Percentiles rank a stretch among this genome's conserved stretches.
Evolutionary conservation across 164 flowering plant genomes (phyloP).

Genomic region (Nelumbo lutea): DNA sequence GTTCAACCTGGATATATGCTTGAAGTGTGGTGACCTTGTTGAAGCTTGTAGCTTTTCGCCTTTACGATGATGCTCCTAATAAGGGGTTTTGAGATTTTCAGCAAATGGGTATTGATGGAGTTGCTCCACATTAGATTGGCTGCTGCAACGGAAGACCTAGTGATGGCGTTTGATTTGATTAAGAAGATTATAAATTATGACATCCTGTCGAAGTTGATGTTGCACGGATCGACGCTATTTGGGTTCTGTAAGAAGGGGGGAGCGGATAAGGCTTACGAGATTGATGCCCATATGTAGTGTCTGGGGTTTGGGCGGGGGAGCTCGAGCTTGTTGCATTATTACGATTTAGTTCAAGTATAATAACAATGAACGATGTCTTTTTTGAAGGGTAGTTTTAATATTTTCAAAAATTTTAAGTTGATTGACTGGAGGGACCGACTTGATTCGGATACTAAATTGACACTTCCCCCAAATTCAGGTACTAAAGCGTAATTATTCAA

Average conservation of each 20-base stretch:
- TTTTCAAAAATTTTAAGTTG: too few species aligned
- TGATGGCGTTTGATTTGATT: conserved; percentile 79
- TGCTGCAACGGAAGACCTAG: conserved; percentile 67
- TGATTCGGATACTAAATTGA: too few species aligned
- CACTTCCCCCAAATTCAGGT: too few species aligned
- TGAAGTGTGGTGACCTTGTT: conserved; percentile 24
- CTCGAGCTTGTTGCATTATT: conserved; percentile 69
- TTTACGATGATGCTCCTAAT: conserved; percentile 40
- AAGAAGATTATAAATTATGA: conserved; percentile 57
- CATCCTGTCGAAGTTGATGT: conserved; percentile 63
- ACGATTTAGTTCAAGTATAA: conserved; percentile 35
- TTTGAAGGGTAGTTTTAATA: too few species aligned
- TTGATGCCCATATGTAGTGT: conserved; percentile 66
- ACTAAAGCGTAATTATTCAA: too few species aligned
- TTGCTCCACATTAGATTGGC: conserved; percentile 34
- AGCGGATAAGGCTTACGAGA: conserved; percentile 57
- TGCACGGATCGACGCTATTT: conserved; percentile 76
- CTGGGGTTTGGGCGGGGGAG: conserved; percentile 69
- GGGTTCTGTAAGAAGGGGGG: conserved; percentile 55
- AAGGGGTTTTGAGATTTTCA: too few species aligned
- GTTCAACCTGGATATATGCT: conserved; percentile 55
- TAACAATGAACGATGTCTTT: too few species aligned
- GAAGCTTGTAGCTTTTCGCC: too few species aligned
- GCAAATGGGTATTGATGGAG: too few species aligned
- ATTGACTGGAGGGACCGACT: too few species aligned